phyloP scores from a whole-genome alignment of 176 grass and related monocot genomes.

The Musa troglodytarum region DNA sequence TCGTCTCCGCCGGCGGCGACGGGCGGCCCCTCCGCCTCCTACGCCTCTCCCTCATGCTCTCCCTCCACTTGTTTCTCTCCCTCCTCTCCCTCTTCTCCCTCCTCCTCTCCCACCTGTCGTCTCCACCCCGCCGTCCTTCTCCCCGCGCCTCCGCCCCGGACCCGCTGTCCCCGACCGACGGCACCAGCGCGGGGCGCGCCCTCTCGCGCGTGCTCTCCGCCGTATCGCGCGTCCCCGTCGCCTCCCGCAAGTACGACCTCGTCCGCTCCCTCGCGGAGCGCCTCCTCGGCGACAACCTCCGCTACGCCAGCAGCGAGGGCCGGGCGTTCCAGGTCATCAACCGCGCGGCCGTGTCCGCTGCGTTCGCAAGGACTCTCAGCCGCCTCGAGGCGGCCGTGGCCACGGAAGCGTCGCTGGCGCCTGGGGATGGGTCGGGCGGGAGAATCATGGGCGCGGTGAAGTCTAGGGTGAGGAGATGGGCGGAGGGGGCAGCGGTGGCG shows the following conservation, averaged over 20 bases:
- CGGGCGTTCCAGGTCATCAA: slow-evolving; percentile 26
- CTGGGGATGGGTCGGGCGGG: slow-evolving; percentile 23
- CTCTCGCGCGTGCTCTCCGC: slow-evolving; percentile 59
- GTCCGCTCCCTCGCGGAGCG: slow-evolving; percentile 65
- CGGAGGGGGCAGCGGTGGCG: background rate
- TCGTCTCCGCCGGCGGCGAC: background rate
- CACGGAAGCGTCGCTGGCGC: slow-evolving; percentile 9
- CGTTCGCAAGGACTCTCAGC: slow-evolving; percentile 46
- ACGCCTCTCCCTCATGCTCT: slow-evolving; percentile 29
- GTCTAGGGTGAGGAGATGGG: slow-evolving; percentile 38
- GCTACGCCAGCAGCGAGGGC: background rate
- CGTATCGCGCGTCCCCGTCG: slow-evolving; percentile 52
- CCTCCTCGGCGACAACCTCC: slow-evolving; percentile 52
- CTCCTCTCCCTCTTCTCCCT: slow-evolving; percentile 32
- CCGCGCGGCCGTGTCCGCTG: slow-evolving; percentile 28
- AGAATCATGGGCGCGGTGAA: slow-evolving; percentile 25
- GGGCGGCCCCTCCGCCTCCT: slow-evolving; percentile 30
- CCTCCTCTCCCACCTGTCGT: slow-evolving; percentile 8
- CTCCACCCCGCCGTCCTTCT: background rate
- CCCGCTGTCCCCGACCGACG: background rate
- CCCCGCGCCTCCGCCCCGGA: slow-evolving; percentile 13
- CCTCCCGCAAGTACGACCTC: slow-evolving; percentile 74
- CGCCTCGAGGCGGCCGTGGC: slow-evolving; percentile 40
- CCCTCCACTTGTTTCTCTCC: slow-evolving; percentile 24
- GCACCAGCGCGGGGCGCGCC: slow-evolving; percentile 41